Evolutionary conservation across 495 filamentous ascomycete species (phyloP).

Genomic region (Parathielavia appendiculata): DNA sequence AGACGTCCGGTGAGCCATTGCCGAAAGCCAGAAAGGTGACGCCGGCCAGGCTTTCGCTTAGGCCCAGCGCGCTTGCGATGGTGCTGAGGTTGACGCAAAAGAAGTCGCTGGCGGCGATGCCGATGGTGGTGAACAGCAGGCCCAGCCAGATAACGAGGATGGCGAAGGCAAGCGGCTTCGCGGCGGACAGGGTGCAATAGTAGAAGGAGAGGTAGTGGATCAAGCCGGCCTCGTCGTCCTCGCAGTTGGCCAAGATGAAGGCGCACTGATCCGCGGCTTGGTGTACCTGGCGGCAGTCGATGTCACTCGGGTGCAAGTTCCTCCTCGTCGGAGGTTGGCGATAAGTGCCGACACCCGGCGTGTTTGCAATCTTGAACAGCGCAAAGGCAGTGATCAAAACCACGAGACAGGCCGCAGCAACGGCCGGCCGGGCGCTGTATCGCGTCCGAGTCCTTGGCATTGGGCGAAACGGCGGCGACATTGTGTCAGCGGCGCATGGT

Average conservation of each 20-base stretch:
- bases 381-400: constrained; percentile 35
- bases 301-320: constrained; percentile 14
- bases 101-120: constrained; percentile 98
- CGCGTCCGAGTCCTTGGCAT: constrained; percentile 15
- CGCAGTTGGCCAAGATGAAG: constrained; percentile 76
- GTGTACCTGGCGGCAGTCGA: constrained; percentile 78
- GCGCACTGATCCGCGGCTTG: constrained; percentile 73
- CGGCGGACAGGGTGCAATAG: constrained; percentile 72
- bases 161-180: constrained; percentile 69
- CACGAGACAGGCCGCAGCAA: constrained; percentile 34
- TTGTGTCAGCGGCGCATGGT: constrained; percentile 20
- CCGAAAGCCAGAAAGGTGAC: constrained; percentile 97
- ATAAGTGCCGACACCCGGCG: background rate
- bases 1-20: constrained; percentile 98
- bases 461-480: constrained; percentile 19
- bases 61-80: constrained; percentile 75
- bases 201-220: constrained; percentile 86
- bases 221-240: constrained; percentile 83
- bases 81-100: constrained; percentile 96
- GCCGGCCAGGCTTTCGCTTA: constrained; percentile 94
- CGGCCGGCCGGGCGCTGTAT: constrained; percentile 37
- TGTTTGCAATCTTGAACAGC: constrained; percentile 20
- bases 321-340: background rate
- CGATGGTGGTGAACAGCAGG: constrained; percentile 93
- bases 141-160: constrained; percentile 78